Evolutionary conservation across 768 basidiomycete genomes (phyloP).

Genomic region (Leccinum rimulosum): DNA sequence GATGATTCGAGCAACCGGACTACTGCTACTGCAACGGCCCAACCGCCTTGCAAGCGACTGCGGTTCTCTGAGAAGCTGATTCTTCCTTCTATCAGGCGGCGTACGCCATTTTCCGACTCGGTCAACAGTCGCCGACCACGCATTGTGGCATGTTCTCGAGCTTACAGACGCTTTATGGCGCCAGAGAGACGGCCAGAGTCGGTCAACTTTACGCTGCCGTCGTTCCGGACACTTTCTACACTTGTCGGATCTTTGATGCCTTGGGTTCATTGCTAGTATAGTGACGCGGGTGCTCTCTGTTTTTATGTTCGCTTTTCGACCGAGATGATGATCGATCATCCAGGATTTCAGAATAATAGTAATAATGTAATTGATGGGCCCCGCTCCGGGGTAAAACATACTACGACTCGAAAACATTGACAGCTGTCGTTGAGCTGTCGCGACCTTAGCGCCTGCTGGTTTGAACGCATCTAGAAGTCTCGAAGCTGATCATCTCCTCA

Average conservation of each 20-base stretch:
- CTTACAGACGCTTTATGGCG: conserved; percentile 11
- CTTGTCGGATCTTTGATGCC: conserved; percentile 33
- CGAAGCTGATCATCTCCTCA: no score
- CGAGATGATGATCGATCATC: neutral
- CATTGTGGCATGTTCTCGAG: conserved; percentile 10
- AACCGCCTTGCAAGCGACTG: conserved; percentile 20
- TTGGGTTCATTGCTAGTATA: conserved; percentile 24
- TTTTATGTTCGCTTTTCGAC: neutral
- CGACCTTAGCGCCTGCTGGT: neutral
- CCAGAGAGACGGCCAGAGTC: conserved; percentile 16
- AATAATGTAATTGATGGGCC: neutral
- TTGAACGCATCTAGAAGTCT: neutral
- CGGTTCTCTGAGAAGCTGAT: conserved; percentile 18
- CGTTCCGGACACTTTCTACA: conserved; percentile 30
- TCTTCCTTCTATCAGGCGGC: conserved; percentile 9
- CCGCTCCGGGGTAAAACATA: neutral
- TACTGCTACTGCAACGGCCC: neutral
- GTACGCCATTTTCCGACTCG: conserved; percentile 14
- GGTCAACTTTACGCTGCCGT: conserved; percentile 32
- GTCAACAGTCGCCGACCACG: conserved; percentile 18
- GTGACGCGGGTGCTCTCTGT: neutral
- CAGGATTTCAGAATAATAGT: neutral
- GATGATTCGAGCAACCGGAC: conserved; percentile 6
- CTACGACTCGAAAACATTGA: no score
- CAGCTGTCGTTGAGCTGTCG: no score